Percentiles rank a stretch among this genome's conserved stretches.
Evolutionary conservation across 2,329 filamentous ascomycete genomes (phyloP).

Genomic region (Aspergillus pseudonomiae): DNA sequence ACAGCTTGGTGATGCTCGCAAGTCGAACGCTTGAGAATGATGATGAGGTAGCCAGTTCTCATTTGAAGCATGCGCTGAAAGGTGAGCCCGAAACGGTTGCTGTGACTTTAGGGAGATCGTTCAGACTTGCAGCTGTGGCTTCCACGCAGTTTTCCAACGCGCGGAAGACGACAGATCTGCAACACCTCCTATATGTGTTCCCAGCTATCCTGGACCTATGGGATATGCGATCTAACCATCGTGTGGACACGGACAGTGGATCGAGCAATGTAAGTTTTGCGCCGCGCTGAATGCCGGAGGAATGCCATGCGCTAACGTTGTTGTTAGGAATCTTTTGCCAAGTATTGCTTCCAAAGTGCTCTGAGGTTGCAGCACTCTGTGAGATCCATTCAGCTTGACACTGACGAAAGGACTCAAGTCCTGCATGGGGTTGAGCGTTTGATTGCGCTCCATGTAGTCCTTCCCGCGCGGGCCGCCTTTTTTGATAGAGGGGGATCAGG

Average conservation of each 20-base stretch:
- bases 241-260: constrained; percentile 36
- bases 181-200: constrained; percentile 38
- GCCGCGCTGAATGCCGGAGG: not conserved
- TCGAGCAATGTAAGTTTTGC: constrained; percentile 37
- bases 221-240: constrained; percentile 39
- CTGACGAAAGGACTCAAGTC: constrained; percentile 35
- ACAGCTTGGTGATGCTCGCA: constrained; percentile 33
- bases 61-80: constrained; percentile 44
- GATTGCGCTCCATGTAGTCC: constrained; percentile 45
- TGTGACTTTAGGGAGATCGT: constrained; percentile 39
- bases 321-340: constrained; percentile 33
- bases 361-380: constrained; percentile 37
- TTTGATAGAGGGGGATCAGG: constrained; percentile 38
- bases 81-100: constrained; percentile 39
- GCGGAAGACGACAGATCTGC: constrained; percentile 35
- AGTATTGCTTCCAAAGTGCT: constrained; percentile 38
- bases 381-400: constrained; percentile 31
- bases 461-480: constrained; percentile 44
- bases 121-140: constrained; percentile 36
- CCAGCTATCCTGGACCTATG: constrained; percentile 40
- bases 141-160: constrained; percentile 33
- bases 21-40: constrained; percentile 30
- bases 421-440: constrained; percentile 40
- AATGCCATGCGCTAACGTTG: constrained; percentile 12
- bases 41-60: constrained; percentile 38